Base-by-base conservation (phyloP, 495 filamentous ascomycete genomes). In the Lindgomyces ingoldianus region DNA sequence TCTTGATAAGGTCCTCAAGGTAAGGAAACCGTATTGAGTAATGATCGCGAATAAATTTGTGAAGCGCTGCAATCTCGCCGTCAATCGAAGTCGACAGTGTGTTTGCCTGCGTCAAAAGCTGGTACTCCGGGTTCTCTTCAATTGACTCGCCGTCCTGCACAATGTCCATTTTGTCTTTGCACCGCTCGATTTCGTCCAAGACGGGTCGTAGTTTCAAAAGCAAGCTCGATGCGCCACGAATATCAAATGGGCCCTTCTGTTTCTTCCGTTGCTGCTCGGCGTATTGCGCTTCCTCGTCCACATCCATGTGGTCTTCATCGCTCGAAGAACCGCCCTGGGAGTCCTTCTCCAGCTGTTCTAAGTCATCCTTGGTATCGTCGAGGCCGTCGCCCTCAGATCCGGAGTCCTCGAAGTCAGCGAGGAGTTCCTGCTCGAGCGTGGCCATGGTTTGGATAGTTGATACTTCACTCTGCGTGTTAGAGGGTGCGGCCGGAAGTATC, bases 11-110 rank as follows among this genome's bases (percentile, higher is more conserved):
- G 18, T 89, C 92, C 76, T 98, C 94, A n/a, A 98, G 84, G 76
- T 97, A 93, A 4, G 93, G 93, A 68, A 97, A 98, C 65, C 94
- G 86, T 41, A 88, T 82, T 16, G 92, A 96, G 77, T 98, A 98
- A 76, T 97, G 91, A 69, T 98, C 94, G 68, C 93, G 84, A 60
- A 97, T 88, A 72, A 88, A 91, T 80, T 98, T 98, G 80, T 98
- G 95, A 57, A 97, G 89, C 12, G 93, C 87, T 9, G 89, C 89
- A 49, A 97, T 89, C 74, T 98, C 92, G 70, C 89, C 89, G 60
- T 94, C 91, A 55, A 96, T 97, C 53, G 85, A 86, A 12, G 93
- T 91, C 19, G 95, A 93, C 33, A 95, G 81, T 14, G 86, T 88
- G 72, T 94, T 94, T 8, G 90, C 89, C 73, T 91, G 82, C 25